Evolutionary conservation across 2,329 filamentous ascomycete species (phyloP).

Genomic region (Pseudopyricularia cyperi): DNA sequence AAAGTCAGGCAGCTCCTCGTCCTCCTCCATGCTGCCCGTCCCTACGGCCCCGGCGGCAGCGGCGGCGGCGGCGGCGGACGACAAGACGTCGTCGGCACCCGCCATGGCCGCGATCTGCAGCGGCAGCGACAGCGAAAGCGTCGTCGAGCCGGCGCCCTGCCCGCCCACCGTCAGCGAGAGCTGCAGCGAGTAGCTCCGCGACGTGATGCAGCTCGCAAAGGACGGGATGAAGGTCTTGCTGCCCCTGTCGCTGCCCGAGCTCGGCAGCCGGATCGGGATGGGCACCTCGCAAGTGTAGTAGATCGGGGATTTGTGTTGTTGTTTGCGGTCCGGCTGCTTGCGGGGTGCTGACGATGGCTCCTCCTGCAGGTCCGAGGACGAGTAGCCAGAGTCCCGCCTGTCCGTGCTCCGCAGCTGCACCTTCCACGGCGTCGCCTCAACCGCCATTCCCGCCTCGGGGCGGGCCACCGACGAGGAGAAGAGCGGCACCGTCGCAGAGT

Average conservation of each 20-base stretch:
- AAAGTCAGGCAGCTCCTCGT: conserved; percentile 30
- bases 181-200: conserved; percentile 39
- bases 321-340: conserved; percentile 1
- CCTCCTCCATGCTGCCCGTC: conserved; percentile 7
- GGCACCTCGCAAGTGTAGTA: conserved; percentile 28
- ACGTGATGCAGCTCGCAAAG: conserved; percentile 44
- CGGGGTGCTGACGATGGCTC: too few species aligned
- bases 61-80: too few species aligned
- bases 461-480: conserved; percentile 20
- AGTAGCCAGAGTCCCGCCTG: conserved; percentile 45
- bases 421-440: conserved; percentile 24
- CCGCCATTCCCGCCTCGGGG: too few species aligned
- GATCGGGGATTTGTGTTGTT: conserved; percentile 13
- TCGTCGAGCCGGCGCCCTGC: conserved; percentile 19
- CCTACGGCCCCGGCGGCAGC: too few species aligned
- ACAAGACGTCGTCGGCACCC: conserved; percentile 9
- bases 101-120: conserved; percentile 36
- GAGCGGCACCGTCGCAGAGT: conserved; percentile 30
- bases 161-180: conserved; percentile 23
- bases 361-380: conserved; percentile 14
- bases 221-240: conserved; percentile 38
- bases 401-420: conserved; percentile 17
- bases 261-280: conserved; percentile 34
- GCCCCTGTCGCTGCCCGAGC: conserved; percentile 3
- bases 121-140: conserved; percentile 31